Conservation (phyloP, 2,329 filamentous ascomycete genomes). For the Phyllosticta citribraziliensis region DNA sequence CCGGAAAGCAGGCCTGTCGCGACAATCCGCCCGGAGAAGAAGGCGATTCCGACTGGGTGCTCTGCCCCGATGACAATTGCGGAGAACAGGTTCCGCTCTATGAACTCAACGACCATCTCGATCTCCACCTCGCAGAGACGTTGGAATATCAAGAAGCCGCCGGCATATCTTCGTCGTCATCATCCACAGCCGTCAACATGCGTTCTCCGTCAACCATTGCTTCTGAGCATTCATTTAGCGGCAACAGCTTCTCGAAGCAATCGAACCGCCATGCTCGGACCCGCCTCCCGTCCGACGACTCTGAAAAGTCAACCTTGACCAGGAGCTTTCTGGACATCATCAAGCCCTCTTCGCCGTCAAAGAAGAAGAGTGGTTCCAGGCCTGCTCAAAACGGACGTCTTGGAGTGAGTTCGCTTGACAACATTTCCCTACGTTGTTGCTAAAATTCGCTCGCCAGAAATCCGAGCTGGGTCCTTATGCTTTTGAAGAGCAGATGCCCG, state of each 20-base stretch:
- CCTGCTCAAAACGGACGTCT: background rate
- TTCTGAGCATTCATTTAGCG: slow-evolving; percentile 18
- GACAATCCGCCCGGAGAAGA: background rate
- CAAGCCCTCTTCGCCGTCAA: slow-evolving; percentile 20
- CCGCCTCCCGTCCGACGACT: slow-evolving; percentile 13
- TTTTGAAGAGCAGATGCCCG: slow-evolving; percentile 37
- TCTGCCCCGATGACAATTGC: slow-evolving; percentile 34
- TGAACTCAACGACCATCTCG: slow-evolving; percentile 38
- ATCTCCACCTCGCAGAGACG: slow-evolving; percentile 33
- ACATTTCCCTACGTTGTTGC: background rate
- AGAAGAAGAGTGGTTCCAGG: slow-evolving; percentile 13
- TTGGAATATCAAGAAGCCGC: slow-evolving; percentile 15
- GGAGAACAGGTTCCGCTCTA: slow-evolving; percentile 31
- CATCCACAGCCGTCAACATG: slow-evolving; percentile 21
- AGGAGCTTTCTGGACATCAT: slow-evolving; percentile 27
- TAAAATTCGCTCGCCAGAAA: slow-evolving; percentile 19
- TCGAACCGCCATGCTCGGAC: slow-evolving; percentile 12
- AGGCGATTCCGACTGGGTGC: slow-evolving; percentile 19
- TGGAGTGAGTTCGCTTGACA: background rate
- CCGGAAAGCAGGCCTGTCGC: background rate
- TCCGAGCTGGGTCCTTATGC: slow-evolving; percentile 39
- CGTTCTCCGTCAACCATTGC: slow-evolving; percentile 13
- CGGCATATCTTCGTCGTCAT: slow-evolving; percentile 1
- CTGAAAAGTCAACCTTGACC: slow-evolving; percentile 25
- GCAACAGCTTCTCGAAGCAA: slow-evolving; percentile 15